Evolutionary conservation across 2,329 filamentous ascomycete genomes (phyloP).

Genomic region (Beauveria brongniartii): DNA sequence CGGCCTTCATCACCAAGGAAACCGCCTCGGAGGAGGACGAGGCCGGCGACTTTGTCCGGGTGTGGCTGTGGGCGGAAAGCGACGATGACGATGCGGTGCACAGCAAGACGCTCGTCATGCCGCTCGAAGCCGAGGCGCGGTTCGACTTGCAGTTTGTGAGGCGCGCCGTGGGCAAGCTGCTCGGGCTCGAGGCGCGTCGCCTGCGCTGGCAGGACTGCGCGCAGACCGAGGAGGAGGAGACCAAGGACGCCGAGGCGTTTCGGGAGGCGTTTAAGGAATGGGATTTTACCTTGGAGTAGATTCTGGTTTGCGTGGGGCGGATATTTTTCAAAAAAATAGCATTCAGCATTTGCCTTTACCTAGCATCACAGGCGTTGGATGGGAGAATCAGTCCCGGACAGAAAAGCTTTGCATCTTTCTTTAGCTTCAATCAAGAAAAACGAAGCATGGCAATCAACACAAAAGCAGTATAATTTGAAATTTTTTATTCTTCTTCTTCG

Average conservation of each 20-base stretch:
- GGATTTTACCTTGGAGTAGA: constrained; percentile 60
- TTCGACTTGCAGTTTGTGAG: constrained; percentile 92
- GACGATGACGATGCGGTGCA: constrained; percentile 45
- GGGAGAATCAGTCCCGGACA: not conserved
- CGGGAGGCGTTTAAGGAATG: constrained; percentile 75
- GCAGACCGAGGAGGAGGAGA: constrained; percentile 72
- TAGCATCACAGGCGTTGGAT: not conserved
- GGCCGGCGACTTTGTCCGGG: constrained; percentile 64
- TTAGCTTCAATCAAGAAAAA: not conserved
- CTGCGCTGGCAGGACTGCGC: constrained; percentile 73
- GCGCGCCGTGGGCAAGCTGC: constrained; percentile 77
- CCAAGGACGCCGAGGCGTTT: constrained; percentile 67
- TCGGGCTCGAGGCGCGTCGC: constrained; percentile 69
- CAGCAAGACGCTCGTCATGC: constrained; percentile 62
- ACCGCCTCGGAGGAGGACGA: constrained; percentile 29
- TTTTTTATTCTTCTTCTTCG: not conserved
- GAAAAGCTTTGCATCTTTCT: not conserved
- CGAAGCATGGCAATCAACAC: not conserved
- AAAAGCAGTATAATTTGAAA: not conserved
- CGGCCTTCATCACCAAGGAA: constrained; percentile 36
- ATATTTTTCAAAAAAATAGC: not conserved
- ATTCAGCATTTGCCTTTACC: not conserved
- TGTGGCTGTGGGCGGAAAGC: constrained; percentile 66
- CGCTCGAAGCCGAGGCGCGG: constrained; percentile 59
- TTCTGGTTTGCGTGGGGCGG: not conserved